A percentile compares a stretch with the other conserved stretches of the same genome.
Evolutionary conservation across 164 flowering plant species (phyloP).

Genomic region (Tinospora cordifolia): DNA sequence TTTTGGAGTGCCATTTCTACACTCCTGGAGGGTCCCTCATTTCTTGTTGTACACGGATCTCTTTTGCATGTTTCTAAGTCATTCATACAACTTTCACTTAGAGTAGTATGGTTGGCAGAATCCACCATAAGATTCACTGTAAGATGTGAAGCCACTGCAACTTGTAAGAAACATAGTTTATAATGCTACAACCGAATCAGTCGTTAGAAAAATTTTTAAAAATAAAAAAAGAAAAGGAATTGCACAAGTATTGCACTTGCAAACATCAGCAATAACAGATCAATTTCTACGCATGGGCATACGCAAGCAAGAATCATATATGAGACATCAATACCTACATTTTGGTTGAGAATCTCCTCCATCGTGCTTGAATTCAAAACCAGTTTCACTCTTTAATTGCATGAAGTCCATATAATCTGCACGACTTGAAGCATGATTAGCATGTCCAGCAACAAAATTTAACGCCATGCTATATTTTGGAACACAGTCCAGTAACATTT

Average conservation of each 20-base stretch:
- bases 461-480: slow-evolving; percentile 19
- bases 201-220: slow-evolving; percentile 7
- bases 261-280: neutral
- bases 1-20: slow-evolving; percentile 16
- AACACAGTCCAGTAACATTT: slow-evolving; percentile 10
- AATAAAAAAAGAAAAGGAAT: neutral
- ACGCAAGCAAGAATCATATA: neutral
- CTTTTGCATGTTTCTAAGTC: slow-evolving; percentile 17
- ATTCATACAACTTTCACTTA: slow-evolving; percentile 18
- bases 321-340: slow-evolving; percentile 19
- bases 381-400: slow-evolving; percentile 12
- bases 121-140: slow-evolving; percentile 6
- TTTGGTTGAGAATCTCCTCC: slow-evolving; percentile 15
- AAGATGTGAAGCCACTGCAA: slow-evolving; percentile 28
- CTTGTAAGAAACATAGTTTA: neutral
- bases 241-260: neutral
- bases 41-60: slow-evolving; percentile 10
- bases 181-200: neutral
- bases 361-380: slow-evolving; percentile 10
- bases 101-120: slow-evolving; percentile 7
- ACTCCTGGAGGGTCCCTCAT: slow-evolving; percentile 16
- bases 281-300: neutral
- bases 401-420: slow-evolving; percentile 8
- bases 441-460: slow-evolving; percentile 22
- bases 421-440: slow-evolving; percentile 16